Conservation (phyloP, 805 yeast species). For the Ogataea methylovora region DNA sequence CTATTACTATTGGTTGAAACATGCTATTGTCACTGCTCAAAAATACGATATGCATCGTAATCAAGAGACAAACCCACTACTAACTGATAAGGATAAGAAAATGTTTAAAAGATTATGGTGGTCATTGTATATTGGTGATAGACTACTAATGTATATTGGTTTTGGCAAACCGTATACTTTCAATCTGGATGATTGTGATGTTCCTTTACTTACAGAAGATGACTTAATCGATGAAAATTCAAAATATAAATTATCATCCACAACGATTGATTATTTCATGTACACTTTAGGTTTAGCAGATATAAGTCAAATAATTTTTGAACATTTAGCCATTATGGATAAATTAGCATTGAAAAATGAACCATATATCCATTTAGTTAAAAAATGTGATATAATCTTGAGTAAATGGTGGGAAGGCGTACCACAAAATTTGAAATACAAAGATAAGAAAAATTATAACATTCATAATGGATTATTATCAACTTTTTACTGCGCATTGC, state of each 20-base stretch:
- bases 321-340: slow-evolving; percentile 60
- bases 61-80: slow-evolving; percentile 5
- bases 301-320: slow-evolving; percentile 57
- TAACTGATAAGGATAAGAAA: slow-evolving; percentile 21
- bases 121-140: slow-evolving; percentile 63
- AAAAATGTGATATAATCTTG: slow-evolving; percentile 64
- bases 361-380: slow-evolving; percentile 37
- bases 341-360: slow-evolving; percentile 30
- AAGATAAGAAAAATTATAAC: slow-evolving; percentile 27
- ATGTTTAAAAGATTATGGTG: slow-evolving; percentile 71
- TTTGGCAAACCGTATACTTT: slow-evolving; percentile 71
- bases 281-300: slow-evolving; percentile 55
- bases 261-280: slow-evolving; percentile 39
- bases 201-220: slow-evolving; percentile 56
- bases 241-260: slow-evolving; percentile 24
- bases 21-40: slow-evolving; percentile 65
- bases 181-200: slow-evolving; percentile 67
- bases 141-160: slow-evolving; percentile 53
- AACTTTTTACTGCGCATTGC: slow-evolving; percentile 59
- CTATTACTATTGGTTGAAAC: slow-evolving; percentile 67
- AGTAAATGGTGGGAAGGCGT: slow-evolving; percentile 65
- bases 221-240: slow-evolving; percentile 63
- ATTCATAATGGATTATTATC: slow-evolving; percentile 52
- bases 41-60: slow-evolving; percentile 69
- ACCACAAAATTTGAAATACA: slow-evolving; percentile 53